Percentiles rank a stretch among this genome's conserved stretches.
These are phyloP conservation scores for Amylostereum areolatum DNA, from an alignment of 1,284 basidiomycete species.

Conservation along the genomic window DNA sequence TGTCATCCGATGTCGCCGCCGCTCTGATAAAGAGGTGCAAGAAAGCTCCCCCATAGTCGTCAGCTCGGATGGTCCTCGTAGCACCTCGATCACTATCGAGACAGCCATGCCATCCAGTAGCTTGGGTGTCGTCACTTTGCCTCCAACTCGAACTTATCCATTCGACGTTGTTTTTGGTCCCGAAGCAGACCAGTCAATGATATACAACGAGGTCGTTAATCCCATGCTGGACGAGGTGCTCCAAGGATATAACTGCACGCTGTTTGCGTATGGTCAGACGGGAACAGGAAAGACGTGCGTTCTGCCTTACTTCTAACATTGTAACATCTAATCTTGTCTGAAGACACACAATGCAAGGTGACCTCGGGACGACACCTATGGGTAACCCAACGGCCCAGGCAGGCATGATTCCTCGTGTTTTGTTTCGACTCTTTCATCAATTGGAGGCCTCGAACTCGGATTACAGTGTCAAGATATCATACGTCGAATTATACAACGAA, in stretches of 20 bases:
- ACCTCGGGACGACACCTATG: constrained; percentile 75
- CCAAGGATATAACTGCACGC: constrained; percentile 94
- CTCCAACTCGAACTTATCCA: constrained; percentile 78
- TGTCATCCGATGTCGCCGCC: constrained; percentile 80
- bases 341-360: constrained; percentile 95
- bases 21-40: constrained; percentile 77
- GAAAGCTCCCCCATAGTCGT: constrained; percentile 83
- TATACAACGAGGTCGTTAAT: constrained; percentile 91
- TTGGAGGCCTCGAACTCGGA: constrained; percentile 77
- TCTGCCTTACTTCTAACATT: background rate
- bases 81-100: constrained; percentile 76
- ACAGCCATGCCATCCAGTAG: constrained; percentile 59
- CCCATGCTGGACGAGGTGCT: constrained; percentile 93
- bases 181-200: constrained; percentile 92
- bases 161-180: constrained; percentile 95
- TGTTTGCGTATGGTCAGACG: constrained; percentile 99
- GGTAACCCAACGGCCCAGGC: constrained; percentile 87
- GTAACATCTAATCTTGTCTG: constrained; percentile 1
- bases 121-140: constrained; percentile 59
- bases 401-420: constrained; percentile 95
- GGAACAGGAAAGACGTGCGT: constrained; percentile 97
- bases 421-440: constrained; percentile 89
- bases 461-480: constrained; percentile 92
- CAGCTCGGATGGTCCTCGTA: constrained; percentile 64
- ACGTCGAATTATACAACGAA: constrained; percentile 98